Evolutionary conservation across 257 asterid species (phyloP).

Genomic region (Petunia axillaris): DNA sequence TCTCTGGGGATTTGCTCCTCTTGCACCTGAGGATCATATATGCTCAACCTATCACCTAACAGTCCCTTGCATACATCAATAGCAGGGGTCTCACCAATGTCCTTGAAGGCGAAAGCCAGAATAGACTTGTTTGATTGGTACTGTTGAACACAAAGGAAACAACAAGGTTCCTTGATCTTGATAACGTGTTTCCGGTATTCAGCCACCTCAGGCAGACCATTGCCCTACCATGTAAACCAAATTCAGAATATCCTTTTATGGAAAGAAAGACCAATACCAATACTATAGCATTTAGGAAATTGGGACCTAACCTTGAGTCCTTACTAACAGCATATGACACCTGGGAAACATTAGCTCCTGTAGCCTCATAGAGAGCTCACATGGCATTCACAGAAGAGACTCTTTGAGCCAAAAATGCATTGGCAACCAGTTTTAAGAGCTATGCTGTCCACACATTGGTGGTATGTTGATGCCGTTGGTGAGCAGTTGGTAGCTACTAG

Average conservation of each 20-base stretch:
- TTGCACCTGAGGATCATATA: constrained; percentile 76
- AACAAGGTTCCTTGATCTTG: constrained; percentile 74
- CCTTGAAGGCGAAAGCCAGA: constrained; percentile 79
- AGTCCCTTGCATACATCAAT: constrained; percentile 85
- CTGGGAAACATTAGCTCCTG: constrained; percentile 72
- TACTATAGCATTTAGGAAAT: constrained; percentile 69
- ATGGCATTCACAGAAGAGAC: constrained; percentile 87
- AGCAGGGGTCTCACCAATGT: constrained; percentile 78
- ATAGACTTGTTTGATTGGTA: constrained; percentile 72
- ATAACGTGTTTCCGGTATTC: constrained; percentile 84
- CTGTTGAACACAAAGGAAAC: constrained; percentile 74
- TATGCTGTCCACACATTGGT: constrained; percentile 86
- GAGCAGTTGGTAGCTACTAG: too few species aligned
- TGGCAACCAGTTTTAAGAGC: constrained; percentile 87
- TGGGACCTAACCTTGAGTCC: constrained; percentile 74
- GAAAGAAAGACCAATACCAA: constrained; percentile 84
- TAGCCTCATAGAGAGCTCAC: constrained; percentile 86
- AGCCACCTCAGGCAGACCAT: constrained; percentile 79
- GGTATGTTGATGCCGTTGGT: constrained; percentile 26
- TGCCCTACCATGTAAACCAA: constrained; percentile 80
- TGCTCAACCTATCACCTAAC: constrained; percentile 71
- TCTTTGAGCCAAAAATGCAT: constrained; percentile 88
- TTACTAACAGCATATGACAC: constrained; percentile 76
- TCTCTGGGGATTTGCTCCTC: constrained; percentile 85
- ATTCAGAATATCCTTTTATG: constrained; percentile 70